Evolutionary conservation across 257 asterid genomes (phyloP), one percentile per base, ranked within the genome.

Genomic region (Nicotiana obtusifolia): DNA sequence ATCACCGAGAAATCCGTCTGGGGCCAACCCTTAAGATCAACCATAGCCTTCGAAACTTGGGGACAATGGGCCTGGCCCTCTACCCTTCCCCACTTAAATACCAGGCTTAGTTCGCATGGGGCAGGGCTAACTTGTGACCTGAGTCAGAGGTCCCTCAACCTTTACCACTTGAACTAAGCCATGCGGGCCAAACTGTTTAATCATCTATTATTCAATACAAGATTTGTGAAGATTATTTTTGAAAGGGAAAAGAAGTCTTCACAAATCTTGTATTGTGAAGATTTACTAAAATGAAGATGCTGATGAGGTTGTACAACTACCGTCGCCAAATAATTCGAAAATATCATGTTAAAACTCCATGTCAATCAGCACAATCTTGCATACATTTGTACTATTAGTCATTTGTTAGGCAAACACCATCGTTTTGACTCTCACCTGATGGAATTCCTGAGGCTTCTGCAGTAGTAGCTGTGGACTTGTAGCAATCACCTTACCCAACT

Each of bases 401-500:
- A 41, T 44, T 71, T 75, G 41, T 22, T 49, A 47, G 62, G 79
- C 19, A 37, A n/a, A 75, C 44, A 24, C 41, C 44, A 75, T 14
- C 15, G 49, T 49, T 24, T 49, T 24, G 80, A 41, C 56, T 16
- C 91, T 83, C 86, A 95, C 99, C 99, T 91, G 92, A 80, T 54
- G 68, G 85, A 95, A 88, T 80, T 95, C 97, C 86, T 85, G 92
- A 87, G 97, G 97, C 88, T 87, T 91, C 86, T 90, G 92, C 59
- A 91, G 90, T 80, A 95, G 89, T 37, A 95, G 89, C 81, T 93
- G 97, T 16, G 99, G 99, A 82, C 97, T 94, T 84, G 87, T 88
- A 47, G 93, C 91, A 80, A 95, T 87, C 83, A 95, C 89, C 76
- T 84, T 86, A 54, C 99, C 98, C 80, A 94, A 86, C 89, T 90